Conservation (phyloP, 352 stramenopile genomes). For the Globisporangium sylvaticum region DNA sequence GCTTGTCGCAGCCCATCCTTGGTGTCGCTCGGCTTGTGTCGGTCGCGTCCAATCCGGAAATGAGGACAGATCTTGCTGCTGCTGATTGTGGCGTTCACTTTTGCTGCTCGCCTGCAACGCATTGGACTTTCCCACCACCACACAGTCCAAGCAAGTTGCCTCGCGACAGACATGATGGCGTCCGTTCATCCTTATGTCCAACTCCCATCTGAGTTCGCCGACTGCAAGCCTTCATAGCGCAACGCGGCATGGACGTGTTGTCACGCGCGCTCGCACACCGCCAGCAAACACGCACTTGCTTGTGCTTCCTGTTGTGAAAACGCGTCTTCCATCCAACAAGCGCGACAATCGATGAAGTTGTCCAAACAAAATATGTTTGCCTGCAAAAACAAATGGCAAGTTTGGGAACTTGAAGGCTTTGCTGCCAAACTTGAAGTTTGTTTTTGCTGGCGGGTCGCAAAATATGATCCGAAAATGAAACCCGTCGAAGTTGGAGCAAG, state of each 20-base stretch:
- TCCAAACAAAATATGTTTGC: too few relatives aligned
- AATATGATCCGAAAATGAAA: not conserved
- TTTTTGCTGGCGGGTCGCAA: not conserved
- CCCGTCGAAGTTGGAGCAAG: not conserved
- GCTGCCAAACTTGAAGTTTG: too few relatives aligned
- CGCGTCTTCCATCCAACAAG: not conserved
- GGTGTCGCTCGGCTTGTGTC: not conserved
- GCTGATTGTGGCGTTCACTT: not conserved
- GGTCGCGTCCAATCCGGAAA: not conserved
- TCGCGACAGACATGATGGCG: not conserved
- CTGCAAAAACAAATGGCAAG: too few relatives aligned
- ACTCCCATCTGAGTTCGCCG: slow-evolving; percentile 1
- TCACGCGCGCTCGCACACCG: not conserved
- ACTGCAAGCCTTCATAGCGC: not conserved
- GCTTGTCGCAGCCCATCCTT: slow-evolving; percentile 1
- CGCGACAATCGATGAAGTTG: not conserved
- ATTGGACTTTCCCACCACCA: not conserved
- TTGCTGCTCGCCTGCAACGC: not conserved
- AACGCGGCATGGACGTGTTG: not conserved
- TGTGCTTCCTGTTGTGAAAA: not conserved
- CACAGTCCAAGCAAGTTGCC: not conserved
- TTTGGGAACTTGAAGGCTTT: too few relatives aligned
- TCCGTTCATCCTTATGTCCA: slow-evolving; percentile 3
- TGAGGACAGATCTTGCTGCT: not conserved
- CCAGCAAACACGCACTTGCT: not conserved